Base-by-base conservation (phyloP, 495 filamentous ascomycete species). In the Geopyxis carbonaria region DNA sequence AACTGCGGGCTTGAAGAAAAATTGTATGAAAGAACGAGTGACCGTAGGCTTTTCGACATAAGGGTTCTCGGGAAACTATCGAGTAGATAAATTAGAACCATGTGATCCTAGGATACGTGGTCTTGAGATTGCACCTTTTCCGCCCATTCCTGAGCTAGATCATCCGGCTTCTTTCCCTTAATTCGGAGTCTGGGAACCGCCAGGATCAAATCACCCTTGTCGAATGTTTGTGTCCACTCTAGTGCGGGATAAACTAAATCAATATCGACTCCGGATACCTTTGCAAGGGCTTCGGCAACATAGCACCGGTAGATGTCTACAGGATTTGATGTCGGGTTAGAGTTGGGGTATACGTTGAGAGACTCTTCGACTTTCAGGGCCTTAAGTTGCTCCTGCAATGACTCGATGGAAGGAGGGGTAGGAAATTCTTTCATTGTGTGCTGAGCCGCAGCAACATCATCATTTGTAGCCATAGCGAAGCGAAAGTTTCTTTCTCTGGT, bases 271-370 rank as follows among this genome's bases (percentile, higher is more conserved):
- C 72, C 78, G 14, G 76, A 74, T 34, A 78, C 68, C n/a, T 69
- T 63, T n/a, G 69, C 66, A 22, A 97, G 63, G 22, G 77, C 65
- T 31, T 78, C 66, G 39, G 80, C 69, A 45, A 94, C 75, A 46
- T 92, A 81, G 35, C 77, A 70, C 28, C 89, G 70, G 66, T 87
- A 95, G 43, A 92, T 64, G 57, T 97, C 87, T 42, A 84, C 66
- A 16, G 81, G 79, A 64, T 97, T 97, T 51, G 73, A 43, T 7
- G 76, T 67, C 16, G 85, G 80, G 45, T 70, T 60, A 24, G 65
- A 69, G 44, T 63, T 64, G 28, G 70, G 68, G 45, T 64, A 76
- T 40, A 52, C 34, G 10, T 47, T 33, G 2, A 64, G 28, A 11
- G 49, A 44, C 2, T 50, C 45, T 16, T 47, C 47, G 30, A 65